These are phyloP conservation scores for Oryza meridionalis DNA, from an alignment of 176 grass and related monocot genomes.

Conservation along the genomic window DNA sequence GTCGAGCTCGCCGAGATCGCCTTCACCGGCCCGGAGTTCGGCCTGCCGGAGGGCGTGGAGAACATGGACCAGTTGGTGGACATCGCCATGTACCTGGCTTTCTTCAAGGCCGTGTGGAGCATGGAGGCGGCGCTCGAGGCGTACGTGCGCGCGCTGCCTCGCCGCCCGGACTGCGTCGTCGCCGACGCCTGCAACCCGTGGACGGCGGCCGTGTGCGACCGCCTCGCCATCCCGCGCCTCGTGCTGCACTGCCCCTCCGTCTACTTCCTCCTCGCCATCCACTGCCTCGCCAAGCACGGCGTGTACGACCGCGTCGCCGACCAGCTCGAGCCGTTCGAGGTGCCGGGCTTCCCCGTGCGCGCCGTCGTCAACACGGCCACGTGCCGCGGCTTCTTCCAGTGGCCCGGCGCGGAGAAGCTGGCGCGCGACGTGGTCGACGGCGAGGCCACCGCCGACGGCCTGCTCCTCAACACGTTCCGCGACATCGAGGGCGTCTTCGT, in stretches of 20 bases:
- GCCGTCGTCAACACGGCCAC: conserved; percentile 33
- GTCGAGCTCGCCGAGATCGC: conserved; percentile 46
- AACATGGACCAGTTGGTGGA: conserved; percentile 11
- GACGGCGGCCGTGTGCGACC: background rate
- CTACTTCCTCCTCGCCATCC: conserved; percentile 17
- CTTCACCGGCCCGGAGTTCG: conserved; percentile 34
- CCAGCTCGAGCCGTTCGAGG: conserved; percentile 30
- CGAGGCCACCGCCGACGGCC: conserved; percentile 41
- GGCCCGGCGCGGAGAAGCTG: conserved; percentile 9
- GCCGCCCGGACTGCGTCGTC: conserved; percentile 30
- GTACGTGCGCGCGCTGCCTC: background rate
- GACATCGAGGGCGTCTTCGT: conserved; percentile 33
- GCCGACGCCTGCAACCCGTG: conserved; percentile 34
- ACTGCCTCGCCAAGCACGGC: conserved; percentile 15
- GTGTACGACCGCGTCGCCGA: conserved; percentile 5
- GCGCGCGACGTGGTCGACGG: background rate
- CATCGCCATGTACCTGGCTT: background rate
- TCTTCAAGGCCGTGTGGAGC: conserved; percentile 24
- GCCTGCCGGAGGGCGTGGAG: conserved; percentile 44
- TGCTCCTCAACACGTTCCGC: conserved; percentile 49
- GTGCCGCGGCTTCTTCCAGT: conserved; percentile 28
- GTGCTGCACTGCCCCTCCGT: conserved; percentile 22
- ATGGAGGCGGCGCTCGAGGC: conserved; percentile 36
- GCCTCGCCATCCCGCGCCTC: conserved; percentile 18
- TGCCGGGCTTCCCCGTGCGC: conserved; percentile 38